phyloP scores from a whole-genome alignment of 768 basidiomycete genomes.

The Mycena haematopus region DNA sequence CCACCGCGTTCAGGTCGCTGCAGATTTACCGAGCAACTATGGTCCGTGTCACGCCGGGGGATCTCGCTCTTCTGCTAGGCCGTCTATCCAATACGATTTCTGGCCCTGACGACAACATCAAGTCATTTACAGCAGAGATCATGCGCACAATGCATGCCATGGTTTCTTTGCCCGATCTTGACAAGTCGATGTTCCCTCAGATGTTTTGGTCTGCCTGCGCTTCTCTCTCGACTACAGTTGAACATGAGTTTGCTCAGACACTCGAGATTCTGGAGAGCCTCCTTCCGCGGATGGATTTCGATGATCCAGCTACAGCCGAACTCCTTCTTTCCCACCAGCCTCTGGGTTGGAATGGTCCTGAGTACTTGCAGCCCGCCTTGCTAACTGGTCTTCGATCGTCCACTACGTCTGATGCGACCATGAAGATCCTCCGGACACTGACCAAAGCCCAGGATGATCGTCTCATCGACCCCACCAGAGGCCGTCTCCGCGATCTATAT shows the following conservation, averaged over 20 bases:
- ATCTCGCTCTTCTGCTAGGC: constrained; percentile 81
- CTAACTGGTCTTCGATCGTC: constrained; percentile 84
- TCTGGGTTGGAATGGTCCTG: constrained; percentile 68
- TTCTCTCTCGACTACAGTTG: constrained; percentile 81
- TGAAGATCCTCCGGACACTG: constrained; percentile 70
- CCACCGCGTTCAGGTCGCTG: constrained; percentile 85
- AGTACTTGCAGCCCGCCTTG: constrained; percentile 72
- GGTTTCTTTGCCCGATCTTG: constrained; percentile 60
- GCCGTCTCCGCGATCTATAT: constrained; percentile 83
- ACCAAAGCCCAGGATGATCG: constrained; percentile 64
- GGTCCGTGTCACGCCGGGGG: constrained; percentile 70
- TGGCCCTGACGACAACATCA: constrained; percentile 76
- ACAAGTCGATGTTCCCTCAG: constrained; percentile 72
- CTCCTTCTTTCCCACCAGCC: constrained; percentile 74
- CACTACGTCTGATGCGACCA: constrained; percentile 66
- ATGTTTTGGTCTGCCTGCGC: constrained; percentile 89
- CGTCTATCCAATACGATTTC: constrained; percentile 86
- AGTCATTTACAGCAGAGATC: constrained; percentile 84
- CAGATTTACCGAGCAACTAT: constrained; percentile 88
- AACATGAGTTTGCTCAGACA: constrained; percentile 76
- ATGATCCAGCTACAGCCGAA: constrained; percentile 71
- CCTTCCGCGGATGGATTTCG: constrained; percentile 72
- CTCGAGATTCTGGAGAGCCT: constrained; percentile 70
- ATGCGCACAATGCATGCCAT: constrained; percentile 75
- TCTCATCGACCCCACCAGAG: constrained; percentile 73